Conservation (phyloP, 116 monocot species). For the Cymodocea nodosa region DNA sequence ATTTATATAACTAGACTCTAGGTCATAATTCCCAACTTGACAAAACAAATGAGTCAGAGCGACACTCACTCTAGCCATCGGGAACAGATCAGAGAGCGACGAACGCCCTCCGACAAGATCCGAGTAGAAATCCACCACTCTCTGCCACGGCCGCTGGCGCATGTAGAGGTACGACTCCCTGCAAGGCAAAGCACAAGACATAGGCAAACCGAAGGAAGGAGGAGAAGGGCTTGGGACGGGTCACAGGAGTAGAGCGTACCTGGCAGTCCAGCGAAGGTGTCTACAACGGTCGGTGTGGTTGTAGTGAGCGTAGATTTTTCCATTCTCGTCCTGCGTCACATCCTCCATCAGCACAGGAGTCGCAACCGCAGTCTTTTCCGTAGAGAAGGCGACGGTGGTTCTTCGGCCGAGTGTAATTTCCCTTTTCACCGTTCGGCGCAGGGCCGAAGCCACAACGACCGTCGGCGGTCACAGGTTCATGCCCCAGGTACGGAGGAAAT, state of each 20-base stretch:
- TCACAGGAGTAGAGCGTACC: slow-evolving; percentile 16
- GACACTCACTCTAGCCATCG: slow-evolving; percentile 13
- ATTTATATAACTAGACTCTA: neutral
- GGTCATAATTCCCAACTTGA: neutral
- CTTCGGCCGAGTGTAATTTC: too few relatives aligned
- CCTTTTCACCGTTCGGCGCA: too few relatives aligned
- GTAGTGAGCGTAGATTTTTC: slow-evolving; percentile 32
- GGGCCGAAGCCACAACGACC: too few relatives aligned
- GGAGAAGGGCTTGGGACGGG: neutral
- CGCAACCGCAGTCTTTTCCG: neutral
- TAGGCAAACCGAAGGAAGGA: neutral
- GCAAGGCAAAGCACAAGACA: neutral
- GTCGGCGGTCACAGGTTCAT: too few relatives aligned
- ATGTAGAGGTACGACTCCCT: slow-evolving; percentile 81
- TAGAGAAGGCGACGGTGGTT: neutral
- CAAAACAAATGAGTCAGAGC: neutral
- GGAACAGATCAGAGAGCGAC: slow-evolving; percentile 32
- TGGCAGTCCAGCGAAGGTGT: slow-evolving; percentile 54
- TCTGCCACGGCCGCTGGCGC: slow-evolving; percentile 61
- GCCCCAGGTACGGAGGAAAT: too few relatives aligned
- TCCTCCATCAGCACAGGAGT: neutral
- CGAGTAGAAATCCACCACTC: slow-evolving; percentile 53
- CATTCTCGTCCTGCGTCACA: slow-evolving; percentile 5
- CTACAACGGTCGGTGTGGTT: slow-evolving; percentile 50
- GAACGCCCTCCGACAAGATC: slow-evolving; percentile 37